Conservation (phyloP, 345 rosid species). For the Gossypioides kirkii region DNA sequence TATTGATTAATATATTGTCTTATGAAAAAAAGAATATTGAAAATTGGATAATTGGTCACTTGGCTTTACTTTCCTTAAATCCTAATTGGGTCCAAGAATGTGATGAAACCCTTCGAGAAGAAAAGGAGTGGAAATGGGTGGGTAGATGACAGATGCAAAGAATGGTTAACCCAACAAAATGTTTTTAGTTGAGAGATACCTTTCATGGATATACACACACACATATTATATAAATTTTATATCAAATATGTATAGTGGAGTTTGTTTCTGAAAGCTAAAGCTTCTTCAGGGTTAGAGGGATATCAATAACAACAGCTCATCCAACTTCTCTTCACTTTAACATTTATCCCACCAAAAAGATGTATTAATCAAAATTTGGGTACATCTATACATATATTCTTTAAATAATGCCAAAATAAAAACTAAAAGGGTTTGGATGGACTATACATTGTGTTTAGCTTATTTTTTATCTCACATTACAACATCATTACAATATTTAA, state of each 20-base stretch:
- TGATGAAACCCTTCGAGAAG: slow-evolving; percentile 18
- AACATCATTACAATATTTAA: no score
- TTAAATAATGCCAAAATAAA: no score
- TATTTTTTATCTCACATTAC: no score
- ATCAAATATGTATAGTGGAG: not conserved
- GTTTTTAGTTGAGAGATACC: slow-evolving; percentile 11
- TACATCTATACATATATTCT: no score
- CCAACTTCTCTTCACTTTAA: not conserved
- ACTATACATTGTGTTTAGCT: no score
- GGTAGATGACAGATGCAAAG: slow-evolving; percentile 7
- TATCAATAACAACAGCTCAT: not conserved
- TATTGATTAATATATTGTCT: not conserved
- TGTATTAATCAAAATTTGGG: not conserved
- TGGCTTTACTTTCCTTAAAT: no score
- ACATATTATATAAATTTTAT: no score
- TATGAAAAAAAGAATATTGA: not conserved
- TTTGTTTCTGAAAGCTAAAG: slow-evolving; percentile 2
- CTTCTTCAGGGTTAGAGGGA: not conserved
- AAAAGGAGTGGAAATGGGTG: slow-evolving; percentile 7
- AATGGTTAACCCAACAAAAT: slow-evolving; percentile 13
- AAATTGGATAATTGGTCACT: not conserved
- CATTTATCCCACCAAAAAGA: not conserved
- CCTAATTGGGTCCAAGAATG: not conserved
- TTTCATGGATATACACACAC: slow-evolving; percentile 10
- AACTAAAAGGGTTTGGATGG: no score